A percentile compares a stretch with the other conserved stretches of the same genome.
Evolutionary conservation across 2,329 filamentous ascomycete species (phyloP).

Genomic region (Sporothrix phasma): DNA sequence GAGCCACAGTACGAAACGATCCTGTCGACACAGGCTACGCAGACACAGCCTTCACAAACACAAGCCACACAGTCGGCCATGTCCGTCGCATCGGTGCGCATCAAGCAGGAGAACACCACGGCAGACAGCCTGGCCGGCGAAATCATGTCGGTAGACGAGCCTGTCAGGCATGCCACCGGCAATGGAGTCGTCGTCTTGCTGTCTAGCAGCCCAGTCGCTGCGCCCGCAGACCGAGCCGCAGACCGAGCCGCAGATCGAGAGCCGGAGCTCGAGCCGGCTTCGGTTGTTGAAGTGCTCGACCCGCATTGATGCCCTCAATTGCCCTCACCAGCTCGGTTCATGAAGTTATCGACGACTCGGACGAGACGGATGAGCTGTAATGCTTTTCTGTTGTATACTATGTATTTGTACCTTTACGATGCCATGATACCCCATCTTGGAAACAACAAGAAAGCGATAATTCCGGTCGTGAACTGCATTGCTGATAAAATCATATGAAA

Average conservation of each 20-base stretch:
- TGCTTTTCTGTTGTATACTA: too few species aligned
- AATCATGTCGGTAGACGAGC: neutral
- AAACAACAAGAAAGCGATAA: neutral
- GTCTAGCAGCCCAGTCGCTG: conserved; percentile 10
- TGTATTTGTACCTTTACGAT: conserved; percentile 1
- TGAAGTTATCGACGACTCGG: conserved; percentile 12
- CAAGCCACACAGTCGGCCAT: neutral
- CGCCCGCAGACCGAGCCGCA: neutral
- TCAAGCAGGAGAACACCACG: neutral
- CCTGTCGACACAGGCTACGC: neutral
- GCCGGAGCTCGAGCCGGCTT: neutral
- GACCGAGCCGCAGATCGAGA: too few species aligned
- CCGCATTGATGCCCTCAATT: neutral
- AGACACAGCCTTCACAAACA: neutral
- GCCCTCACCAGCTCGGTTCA: neutral
- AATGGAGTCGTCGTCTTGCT: neutral
- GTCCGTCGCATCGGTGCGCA: neutral
- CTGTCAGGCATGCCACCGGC: neutral
- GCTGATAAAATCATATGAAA: too few species aligned
- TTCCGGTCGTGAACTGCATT: too few species aligned
- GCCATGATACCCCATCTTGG: conserved; percentile 12
- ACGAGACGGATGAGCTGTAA: conserved; percentile 18
- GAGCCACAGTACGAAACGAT: neutral
- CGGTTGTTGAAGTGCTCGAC: neutral
- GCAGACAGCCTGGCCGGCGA: neutral